Percentiles rank a stretch among this genome's conserved stretches.
Conservation (phyloP, 2,329 filamentous ascomycete genomes). For the Pseudogymnoascus sp. region DNA sequence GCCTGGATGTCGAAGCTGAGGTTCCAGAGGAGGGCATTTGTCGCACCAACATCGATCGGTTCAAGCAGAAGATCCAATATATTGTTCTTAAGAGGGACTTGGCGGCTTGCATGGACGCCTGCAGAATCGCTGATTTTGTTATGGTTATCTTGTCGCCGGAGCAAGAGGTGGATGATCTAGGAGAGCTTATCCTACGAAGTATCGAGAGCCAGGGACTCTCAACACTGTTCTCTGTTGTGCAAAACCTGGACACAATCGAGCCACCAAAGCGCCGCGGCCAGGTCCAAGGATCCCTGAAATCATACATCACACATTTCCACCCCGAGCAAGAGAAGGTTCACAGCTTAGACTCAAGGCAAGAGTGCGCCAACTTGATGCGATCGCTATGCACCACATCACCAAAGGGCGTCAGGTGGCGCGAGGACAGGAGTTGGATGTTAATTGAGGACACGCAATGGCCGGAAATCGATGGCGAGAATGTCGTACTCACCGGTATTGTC, state of each 20-base stretch:
- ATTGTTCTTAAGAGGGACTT: conserved; percentile 66
- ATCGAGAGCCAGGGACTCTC: conserved; percentile 93
- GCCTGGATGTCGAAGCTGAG: conserved; percentile 67
- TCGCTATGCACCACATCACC: conserved; percentile 86
- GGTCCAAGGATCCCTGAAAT: conserved; percentile 74
- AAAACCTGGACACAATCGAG: conserved; percentile 69
- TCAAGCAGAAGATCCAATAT: conserved; percentile 92
- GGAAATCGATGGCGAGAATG: conserved; percentile 48
- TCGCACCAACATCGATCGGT: conserved; percentile 70
- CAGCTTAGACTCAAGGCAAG: conserved; percentile 78
- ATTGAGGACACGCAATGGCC: conserved; percentile 73
- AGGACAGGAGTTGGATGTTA: conserved; percentile 92
- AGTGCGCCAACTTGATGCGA: conserved; percentile 82
- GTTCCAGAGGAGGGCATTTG: conserved; percentile 48
- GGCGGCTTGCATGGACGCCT: conserved; percentile 71
- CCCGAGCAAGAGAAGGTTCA: conserved; percentile 86
- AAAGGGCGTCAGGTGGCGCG: conserved; percentile 91
- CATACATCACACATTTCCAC: conserved; percentile 91
- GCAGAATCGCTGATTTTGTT: conserved; percentile 83
- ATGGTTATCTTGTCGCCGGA: conserved; percentile 74
- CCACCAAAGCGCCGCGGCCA: conserved; percentile 69
- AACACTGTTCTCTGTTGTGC: conserved; percentile 78
- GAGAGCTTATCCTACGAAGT: conserved; percentile 75
- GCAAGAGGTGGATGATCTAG: conserved; percentile 74
- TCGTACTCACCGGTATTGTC: conserved; percentile 74